Evolutionary conservation across 441 rosid species (phyloP), one percentile per base, ranked within the genome.

Genomic region (Populus trichocarpa): DNA sequence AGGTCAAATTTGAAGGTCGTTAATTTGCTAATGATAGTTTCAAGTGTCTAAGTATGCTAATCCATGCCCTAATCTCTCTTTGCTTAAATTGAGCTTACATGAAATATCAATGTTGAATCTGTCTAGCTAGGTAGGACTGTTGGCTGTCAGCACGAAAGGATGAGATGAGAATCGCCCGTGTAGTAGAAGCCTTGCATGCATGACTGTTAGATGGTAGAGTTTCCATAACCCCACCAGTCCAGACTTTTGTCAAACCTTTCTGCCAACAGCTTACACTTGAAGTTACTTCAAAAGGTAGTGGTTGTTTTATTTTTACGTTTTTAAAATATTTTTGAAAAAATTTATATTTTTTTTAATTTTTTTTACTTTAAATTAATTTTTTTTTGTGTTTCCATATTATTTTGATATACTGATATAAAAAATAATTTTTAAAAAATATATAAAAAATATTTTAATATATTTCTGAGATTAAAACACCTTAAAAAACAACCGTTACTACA

Each of bases 381-480:
- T 30, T 30, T 3, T 3, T 30, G 0, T 30, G 0, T 30, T 30
- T 30, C 3, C 0, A 30, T 3, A 30, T 30, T 0, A 30, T 30
- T 30, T 30, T 30, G 28, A 30, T 30, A 0, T 30, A 0, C 4
- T 30, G 32, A 30, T 2, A 30, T 30, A 0, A 30, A 30, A 30
- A 30, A 3, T 30, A 3, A 30, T 3, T 30, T 30, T 30, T 30
- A 30, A 3, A 30, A 26, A 26, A 26, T 26, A 26, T 26, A 30
- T 30, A 30, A 30, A 30, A 30, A 30, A 3, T 30, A 30, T 3
- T 30, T 30, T 30, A 0, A 30, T 30, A 30, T 0, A 30, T 30
- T 30, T 30, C 4, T 3, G 3, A 30, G 0, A 3, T 3, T 3
- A 30, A 3, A 30, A 30, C 0, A 30, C 4, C 0, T 3, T 30